These are phyloP conservation scores for Trypanosoma conorhini DNA, from an alignment of 208 protist genomes.

Conservation along the genomic window DNA sequence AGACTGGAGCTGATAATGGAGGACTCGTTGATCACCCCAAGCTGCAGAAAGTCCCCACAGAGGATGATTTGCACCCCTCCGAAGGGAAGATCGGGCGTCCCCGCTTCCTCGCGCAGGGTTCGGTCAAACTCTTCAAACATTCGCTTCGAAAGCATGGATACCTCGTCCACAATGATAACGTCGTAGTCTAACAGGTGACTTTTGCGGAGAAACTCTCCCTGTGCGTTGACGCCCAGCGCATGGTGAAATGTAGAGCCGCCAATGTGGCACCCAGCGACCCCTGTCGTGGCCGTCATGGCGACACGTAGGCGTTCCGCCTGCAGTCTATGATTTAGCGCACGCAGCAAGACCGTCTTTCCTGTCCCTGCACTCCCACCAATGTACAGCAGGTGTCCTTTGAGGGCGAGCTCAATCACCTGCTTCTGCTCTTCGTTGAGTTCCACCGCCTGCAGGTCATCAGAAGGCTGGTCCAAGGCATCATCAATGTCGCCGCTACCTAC, in stretches of 20 bases:
- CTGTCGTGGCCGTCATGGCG: conserved; percentile 90
- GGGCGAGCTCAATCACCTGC: conserved; percentile 77
- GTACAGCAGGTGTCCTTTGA: conserved; percentile 84
- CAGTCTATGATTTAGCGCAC: conserved; percentile 65
- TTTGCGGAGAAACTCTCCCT: conserved; percentile 81
- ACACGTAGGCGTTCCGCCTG: conserved; percentile 79
- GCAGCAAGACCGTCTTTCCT: conserved; percentile 87
- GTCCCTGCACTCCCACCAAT: conserved; percentile 90
- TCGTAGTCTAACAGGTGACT: conserved; percentile 79
- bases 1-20: conserved; percentile 68
- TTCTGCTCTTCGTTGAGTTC: conserved; percentile 88
- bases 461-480: conserved; percentile 5
- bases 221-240: conserved; percentile 71
- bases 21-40: conserved; percentile 85
- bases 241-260: conserved; percentile 92
- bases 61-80: conserved; percentile 94
- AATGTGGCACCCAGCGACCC: conserved; percentile 90
- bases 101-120: conserved; percentile 76
- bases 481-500: conserved; percentile 26
- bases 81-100: conserved; percentile 86
- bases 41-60: conserved; percentile 93
- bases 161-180: conserved; percentile 93
- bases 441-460: conserved; percentile 25
- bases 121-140: conserved; percentile 91
- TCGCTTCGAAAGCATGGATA: conserved; percentile 87